Conservation (phyloP, 148 eudicot genomes). For the Chenopodium quinoa region DNA sequence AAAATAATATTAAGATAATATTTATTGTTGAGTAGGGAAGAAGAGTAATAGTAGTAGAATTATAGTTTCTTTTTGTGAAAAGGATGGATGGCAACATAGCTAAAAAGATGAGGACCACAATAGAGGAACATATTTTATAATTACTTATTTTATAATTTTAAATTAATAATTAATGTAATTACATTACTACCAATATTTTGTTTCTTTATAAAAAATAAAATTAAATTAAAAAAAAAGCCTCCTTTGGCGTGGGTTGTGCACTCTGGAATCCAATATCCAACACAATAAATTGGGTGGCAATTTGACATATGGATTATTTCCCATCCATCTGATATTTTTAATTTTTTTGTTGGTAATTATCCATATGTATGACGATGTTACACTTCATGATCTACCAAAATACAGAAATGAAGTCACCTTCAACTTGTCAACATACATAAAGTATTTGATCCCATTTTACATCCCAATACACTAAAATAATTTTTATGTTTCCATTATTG, state of each 20-base stretch:
- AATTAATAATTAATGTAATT: background rate
- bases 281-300: background rate
- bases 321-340: background rate
- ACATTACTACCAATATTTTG: background rate
- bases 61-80: conserved; percentile 18
- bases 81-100: conserved; percentile 22
- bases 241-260: conserved; percentile 14
- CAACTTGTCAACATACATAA: background rate
- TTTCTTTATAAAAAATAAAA: background rate
- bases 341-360: background rate
- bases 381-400: background rate
- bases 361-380: background rate
- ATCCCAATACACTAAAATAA: background rate
- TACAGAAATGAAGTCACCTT: background rate
- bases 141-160: too few species aligned
- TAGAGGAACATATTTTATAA: background rate
- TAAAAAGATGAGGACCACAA: conserved; percentile 12
- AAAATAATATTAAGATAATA: too few species aligned
- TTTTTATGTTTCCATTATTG: background rate
- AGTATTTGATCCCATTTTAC: too few species aligned
- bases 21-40: too few species aligned
- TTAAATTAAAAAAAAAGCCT: background rate
- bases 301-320: conserved; percentile 11
- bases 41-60: background rate
- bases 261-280: conserved; percentile 24